These are phyloP conservation scores for Mallotus japonicus DNA, from an alignment of 441 rosid species.

Conservation along the genomic window DNA sequence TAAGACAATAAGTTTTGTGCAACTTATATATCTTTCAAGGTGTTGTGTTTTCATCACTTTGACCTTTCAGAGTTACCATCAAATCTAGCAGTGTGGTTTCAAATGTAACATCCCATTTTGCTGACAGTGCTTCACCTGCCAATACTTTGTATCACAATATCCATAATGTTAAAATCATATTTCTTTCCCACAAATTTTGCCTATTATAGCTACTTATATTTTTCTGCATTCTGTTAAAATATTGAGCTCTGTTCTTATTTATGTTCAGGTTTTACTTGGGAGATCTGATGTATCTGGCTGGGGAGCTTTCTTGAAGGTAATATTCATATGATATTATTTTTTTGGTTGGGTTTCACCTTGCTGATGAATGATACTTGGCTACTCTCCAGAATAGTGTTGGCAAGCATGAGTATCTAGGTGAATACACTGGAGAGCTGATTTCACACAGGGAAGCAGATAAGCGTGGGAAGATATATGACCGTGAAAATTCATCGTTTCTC, in stretches of 20 bases:
- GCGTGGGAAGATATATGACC: conserved; percentile 97
- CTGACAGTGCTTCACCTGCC: not conserved
- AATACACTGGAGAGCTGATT: conserved; percentile 97
- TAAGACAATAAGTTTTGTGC: not conserved
- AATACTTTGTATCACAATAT: not conserved
- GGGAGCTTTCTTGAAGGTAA: conserved; percentile 99
- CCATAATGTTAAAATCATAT: not conserved
- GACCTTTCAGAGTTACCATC: not conserved
- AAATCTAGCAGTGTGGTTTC: not conserved
- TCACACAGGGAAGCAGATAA: conserved; percentile 98
- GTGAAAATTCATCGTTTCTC: conserved; percentile 96
- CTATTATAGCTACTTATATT: not conserved
- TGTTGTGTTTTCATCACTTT: not conserved
- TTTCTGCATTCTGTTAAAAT: conserved; percentile 1
- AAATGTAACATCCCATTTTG: not conserved
- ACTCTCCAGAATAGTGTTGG: conserved; percentile 79
- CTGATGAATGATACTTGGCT: conserved; percentile 24
- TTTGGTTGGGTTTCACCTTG: conserved; percentile 17
- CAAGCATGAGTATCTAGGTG: conserved; percentile 96
- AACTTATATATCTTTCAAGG: not conserved
- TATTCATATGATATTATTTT: conserved; percentile 8
- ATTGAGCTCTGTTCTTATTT: conserved; percentile 16
- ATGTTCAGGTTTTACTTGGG: conserved; percentile 86
- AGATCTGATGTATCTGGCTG: conserved; percentile 96
- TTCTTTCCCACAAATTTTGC: not conserved